Base-by-base conservation (phyloP, 2,329 filamentous ascomycete species). In the Exophiala sp. region DNA sequence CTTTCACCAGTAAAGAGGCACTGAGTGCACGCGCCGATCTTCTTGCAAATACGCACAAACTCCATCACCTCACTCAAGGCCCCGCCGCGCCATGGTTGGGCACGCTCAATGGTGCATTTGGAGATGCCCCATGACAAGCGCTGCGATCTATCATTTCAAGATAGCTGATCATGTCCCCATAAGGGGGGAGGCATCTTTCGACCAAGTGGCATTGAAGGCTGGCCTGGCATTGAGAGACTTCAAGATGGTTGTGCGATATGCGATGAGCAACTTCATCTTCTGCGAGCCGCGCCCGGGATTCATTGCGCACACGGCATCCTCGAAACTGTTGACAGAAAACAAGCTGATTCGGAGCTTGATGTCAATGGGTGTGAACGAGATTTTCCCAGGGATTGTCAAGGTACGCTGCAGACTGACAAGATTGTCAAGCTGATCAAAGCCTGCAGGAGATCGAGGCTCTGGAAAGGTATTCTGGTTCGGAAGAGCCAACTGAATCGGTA, bases 261-360 rank as follows among this genome's bases (percentile, higher is more conserved):
- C 66, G n/a, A 67, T 67, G 54, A 57, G 63, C 18, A 63, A 66
- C 55, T 61, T 55, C 12, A 56, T 68, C n/a, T 66, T 69, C 32
- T 46, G 21, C 20, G 67, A 69, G 53, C 62, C 67, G 2, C 44
- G 59, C 34, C 51, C 61, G 5, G 65, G 62, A 5, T 11, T 11
- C 16, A 48, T 48, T 9, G 33, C 32, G 29, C 46, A 48, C n/a
- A 48, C 46, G 20, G 45, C 57, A 14, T 42, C 45, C 21, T 60
- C 57, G 4, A 40, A 39, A 21, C n/a, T 57, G 21, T 47, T 61
- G 21, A 47, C 18, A 6, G 45, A 53, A 11, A 49, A 52, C 16
- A 41, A 39, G 44, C 29, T 42, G 24, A 29, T 54, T 16, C 42
- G 47, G 53, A 41, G 12, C 36, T 44, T 35, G 54, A 36, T 24